Evolutionary conservation across 345 rosid genomes (phyloP), one percentile per base, ranked within the genome.

Genomic region (Melaleuca alternifolia): DNA sequence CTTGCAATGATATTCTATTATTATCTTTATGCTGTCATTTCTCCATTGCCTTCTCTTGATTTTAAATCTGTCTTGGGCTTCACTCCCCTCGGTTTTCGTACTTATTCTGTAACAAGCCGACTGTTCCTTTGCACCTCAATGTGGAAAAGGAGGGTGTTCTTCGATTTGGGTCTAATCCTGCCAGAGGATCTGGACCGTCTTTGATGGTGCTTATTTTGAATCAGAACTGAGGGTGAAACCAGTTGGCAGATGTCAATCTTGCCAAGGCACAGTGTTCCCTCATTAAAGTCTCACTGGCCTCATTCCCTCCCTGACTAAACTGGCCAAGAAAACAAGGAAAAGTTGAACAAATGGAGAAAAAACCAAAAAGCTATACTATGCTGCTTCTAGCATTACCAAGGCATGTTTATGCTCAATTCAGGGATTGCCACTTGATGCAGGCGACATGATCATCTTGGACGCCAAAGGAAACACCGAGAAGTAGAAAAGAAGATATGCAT

Each of bases 381-480:
- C 81, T 37, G 48, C 81, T 83, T 83, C 85, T 83, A 83, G 54
- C 71, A 56, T 84, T 30, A 59, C 61, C 5, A 53, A 26, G 15
- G 28, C 3, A 50, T 54, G 56, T 52, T 9, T 26, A 37, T 82
- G n/a, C n/a, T 54, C 56, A 16, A 54, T 20, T 37, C 48, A 71
- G 48, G 81, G 81, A 71, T 71, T 51, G 26, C 30, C 50, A n/a
- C 85, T 85, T 53, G 84, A 86, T 86, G 88, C 92, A 95, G 98
- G 93, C 85, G 54, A 91, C 87, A 84, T 89, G 91, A 83, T 89
- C 91, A 86, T 92, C 94, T 82, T 87, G 51, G 59, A 77, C 87
- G 50, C 88, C 87, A 83, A 91, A 90, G 59, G 96, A 91, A 86
- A 90, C 92, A 30, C 91, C 97, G 62, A 86, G 89, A 85, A 92